Base-by-base conservation (phyloP, 192 early-diverging fungal species). In the Rhizoclosmatium globosum region DNA sequence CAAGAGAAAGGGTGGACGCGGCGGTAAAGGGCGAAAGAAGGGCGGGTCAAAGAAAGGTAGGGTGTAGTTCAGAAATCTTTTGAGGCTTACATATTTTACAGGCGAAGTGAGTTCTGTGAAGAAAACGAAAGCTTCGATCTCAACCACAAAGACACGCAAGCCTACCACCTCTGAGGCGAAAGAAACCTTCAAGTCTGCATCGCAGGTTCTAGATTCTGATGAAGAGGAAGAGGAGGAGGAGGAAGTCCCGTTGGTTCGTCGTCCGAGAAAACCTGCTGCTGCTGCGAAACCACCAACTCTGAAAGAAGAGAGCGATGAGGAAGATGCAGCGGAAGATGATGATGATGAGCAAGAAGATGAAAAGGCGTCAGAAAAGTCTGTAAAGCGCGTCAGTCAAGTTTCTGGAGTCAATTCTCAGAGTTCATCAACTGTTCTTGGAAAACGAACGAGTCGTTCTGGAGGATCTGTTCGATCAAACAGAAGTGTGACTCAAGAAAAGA, bases 271-370 rank as follows among this genome's bases (percentile, higher is more conserved):
- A 58, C 15, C 15, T 64, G 39, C 69, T 19, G 65, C n/a, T 47
- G 56, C 19, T 50, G 47, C 48, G 46, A 84, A n/a, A n/a, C n/a
- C 38, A 46, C 15, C 44, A 7, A 21, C 48, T 46, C 43, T 7
- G 19, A 77, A 70, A 1, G 79, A 79, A 21, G 68, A 65, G 31
- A 64, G 76, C 2, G 83, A 70, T 13, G 67, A 59, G 6, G 77
- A 47, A 23, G 72, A 72, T n/a, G n/a, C n/a, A n/a, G n/a, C n/a
- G n/a, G n/a, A n/a, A n/a, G n/a, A n/a, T n/a, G n/a, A n/a, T 6
- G 76, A 81, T 31, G 81, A 45, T 19, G 62, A 60, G 17, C 79
- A 81, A 11, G 74, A 83, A 47, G 74, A 83, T 2, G 76, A 79
- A 15, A 73, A 64, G 44, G 75, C 1, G n/a, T 59, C 82, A 0